Conservation (phyloP, 345 rosid species). For the Pseudoturritis turrita region DNA sequence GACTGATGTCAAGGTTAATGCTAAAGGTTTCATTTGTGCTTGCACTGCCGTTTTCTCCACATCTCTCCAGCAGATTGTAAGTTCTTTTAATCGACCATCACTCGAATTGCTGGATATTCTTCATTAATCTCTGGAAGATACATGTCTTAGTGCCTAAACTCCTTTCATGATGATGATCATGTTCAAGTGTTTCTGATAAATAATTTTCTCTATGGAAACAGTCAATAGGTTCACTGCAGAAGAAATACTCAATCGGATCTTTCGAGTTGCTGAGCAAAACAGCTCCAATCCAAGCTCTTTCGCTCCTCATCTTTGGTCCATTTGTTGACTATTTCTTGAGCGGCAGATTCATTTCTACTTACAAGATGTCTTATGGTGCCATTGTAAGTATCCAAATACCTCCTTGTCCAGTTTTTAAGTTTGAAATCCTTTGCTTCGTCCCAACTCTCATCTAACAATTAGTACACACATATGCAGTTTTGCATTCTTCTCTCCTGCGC, state of each 20-base stretch:
- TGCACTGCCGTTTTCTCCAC: constrained; percentile 71
- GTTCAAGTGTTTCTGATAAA: constrained; percentile 13
- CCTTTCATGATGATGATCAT: background rate
- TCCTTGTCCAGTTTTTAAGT: background rate
- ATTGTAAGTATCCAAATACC: constrained; percentile 43
- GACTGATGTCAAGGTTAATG: constrained; percentile 91
- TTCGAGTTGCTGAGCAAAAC: constrained; percentile 90
- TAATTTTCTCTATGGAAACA: constrained; percentile 27
- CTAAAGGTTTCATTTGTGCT: constrained; percentile 89
- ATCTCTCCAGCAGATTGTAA: constrained; percentile 92
- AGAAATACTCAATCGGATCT: constrained; percentile 88
- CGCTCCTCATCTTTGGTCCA: constrained; percentile 85
- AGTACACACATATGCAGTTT: constrained; percentile 39
- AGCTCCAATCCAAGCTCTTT: constrained; percentile 94
- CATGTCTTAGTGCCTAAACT: background rate
- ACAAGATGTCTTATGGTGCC: constrained; percentile 69
- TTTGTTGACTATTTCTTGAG: constrained; percentile 69
- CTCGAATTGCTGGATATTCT: no score
- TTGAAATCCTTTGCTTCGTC: constrained; percentile 16
- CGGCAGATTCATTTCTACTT: constrained; percentile 53
- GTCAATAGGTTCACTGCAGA: constrained; percentile 91
- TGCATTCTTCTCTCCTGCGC: constrained; percentile 77
- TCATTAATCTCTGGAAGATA: background rate
- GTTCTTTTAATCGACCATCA: constrained; percentile 20
- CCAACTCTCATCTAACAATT: background rate